A percentile compares a stretch with the other conserved stretches of the same genome.
Conservation (phyloP, 2,329 filamentous ascomycete genomes). For the Dothistroma pini region DNA sequence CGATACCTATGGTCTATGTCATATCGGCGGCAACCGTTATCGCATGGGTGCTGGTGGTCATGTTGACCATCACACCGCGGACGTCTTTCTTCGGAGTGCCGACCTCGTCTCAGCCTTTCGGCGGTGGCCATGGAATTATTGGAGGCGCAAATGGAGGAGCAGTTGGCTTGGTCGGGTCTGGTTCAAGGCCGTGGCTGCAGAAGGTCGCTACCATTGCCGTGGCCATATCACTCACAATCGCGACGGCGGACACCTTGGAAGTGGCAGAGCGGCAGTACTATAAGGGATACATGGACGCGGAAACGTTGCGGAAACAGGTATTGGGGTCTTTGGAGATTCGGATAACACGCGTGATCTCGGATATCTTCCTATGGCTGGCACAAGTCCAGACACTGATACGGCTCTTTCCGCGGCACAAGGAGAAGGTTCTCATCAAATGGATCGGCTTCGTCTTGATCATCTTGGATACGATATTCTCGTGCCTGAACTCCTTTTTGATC, state of each 20-base stretch:
- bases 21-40: slow-evolving; percentile 88
- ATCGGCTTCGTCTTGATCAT: slow-evolving; percentile 91
- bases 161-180: slow-evolving; percentile 72
- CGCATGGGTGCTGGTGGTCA: slow-evolving; percentile 87
- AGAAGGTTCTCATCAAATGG: slow-evolving; percentile 99
- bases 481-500: slow-evolving; percentile 78
- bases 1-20: slow-evolving; percentile 88
- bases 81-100: slow-evolving; percentile 82
- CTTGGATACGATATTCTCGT: slow-evolving; percentile 85
- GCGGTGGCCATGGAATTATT: slow-evolving; percentile 77
- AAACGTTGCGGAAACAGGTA: slow-evolving; percentile 70
- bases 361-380: slow-evolving; percentile 94
- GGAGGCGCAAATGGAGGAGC: slow-evolving; percentile 65
- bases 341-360: slow-evolving; percentile 86
- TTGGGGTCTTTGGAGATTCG: slow-evolving; percentile 82
- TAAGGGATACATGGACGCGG: slow-evolving; percentile 74
- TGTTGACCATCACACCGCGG: slow-evolving; percentile 90
- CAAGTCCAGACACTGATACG: slow-evolving; percentile 96
- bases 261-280: slow-evolving; percentile 80
- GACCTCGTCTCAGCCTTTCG: slow-evolving; percentile 41
- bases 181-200: slow-evolving; percentile 90
- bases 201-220: slow-evolving; percentile 62
- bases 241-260: slow-evolving; percentile 83
- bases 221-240: slow-evolving; percentile 84
- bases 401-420: slow-evolving; percentile 90